Evolutionary conservation across 2,329 filamentous ascomycete genomes (phyloP), one percentile per base, ranked within the genome.

Genomic region (Aureobasidium melanogenum): DNA sequence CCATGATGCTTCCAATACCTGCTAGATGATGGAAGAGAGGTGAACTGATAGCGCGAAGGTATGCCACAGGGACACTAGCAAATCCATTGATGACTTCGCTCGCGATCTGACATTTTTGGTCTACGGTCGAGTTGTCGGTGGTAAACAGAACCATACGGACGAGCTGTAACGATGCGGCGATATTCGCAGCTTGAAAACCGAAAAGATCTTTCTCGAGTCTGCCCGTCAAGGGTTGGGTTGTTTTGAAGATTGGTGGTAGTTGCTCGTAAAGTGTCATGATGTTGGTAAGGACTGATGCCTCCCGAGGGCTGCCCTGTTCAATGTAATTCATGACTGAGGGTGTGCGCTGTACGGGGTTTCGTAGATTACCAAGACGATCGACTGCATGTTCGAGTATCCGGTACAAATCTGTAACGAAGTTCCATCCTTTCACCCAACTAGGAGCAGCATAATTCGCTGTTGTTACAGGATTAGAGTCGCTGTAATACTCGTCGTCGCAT

Each of bases 391-490:
- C 81, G 15, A 84, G 69, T 10, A 82, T 73, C 6, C 80, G 76
- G 66, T 82, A 83, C 0, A 83, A 69, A 64, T 82, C 79, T 0
- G 79, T 82, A n/a, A 77, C 80, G 61, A 81, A 81, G 67, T 83
- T 83, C 79, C 80, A 82, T 17, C 81, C 81, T 43, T 74, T 74
- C 9, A 83, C 67, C 81, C 81, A 83, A 60, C 71, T 73, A 26
- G 58, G 51, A 9, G 19, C 55, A 30, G n/a, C 46, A 14, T 26
- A 17, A 5, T 60, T 8, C 39, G 24, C 43, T 60, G 52, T 44
- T 28, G 70, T 43, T 63, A 58, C 22, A 66, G 64, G 19, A 67
- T 71, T 38, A 77, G 75, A 41, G 71, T 70, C 57, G 47, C 64
- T 59, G 36, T 62, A 52, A 48, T 47, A 43, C 43, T 77, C 76